Evolutionary conservation across 75 land plant species (phyloP), one percentile per base, ranked within the genome.

Genomic region (Adiantum capillusveneris): DNA sequence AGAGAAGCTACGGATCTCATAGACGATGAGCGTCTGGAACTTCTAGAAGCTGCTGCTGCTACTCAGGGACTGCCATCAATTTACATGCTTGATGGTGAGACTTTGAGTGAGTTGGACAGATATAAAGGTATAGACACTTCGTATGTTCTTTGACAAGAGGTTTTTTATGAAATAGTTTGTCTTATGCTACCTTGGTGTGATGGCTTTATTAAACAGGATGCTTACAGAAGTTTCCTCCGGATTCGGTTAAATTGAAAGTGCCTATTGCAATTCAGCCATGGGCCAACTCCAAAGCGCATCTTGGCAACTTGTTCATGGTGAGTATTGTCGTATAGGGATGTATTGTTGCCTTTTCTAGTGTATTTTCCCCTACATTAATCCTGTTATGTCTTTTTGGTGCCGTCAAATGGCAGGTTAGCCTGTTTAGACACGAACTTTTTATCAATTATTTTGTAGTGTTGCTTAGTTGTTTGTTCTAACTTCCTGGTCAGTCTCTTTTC

Each of bases 201-300:
- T 45, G 21, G 18, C 27, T 60, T 50, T 31, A 63, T 39, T 63
- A 2, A 19, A 53, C 74, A 91, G 98, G 80, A 44, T 62, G 70
- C 63, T 69, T 88, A 56, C 70, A 83, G 59, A 81, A 78, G 72
- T 94, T 88, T 59, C 98, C 98, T 51, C 96, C 98, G 16, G 62
- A 66, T 56, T 44, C 76, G 28, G 81, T 94, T 5, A 76, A 67
- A 61, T 84, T 85, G 98, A 94, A 79, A 77, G 77, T 61, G 24
- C 86, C 80, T 21, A 50, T 90, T 19, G 36, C 59, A 43, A 61
- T 64, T 46, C 76, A 69, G 31, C 91, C 96, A 20, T 94, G 96
- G 98, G 68, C 58, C 49, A 73, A 83, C 42, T 93, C 96, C 21
- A 67, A 77, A 29, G 80, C 75, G 36, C 60, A 79, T 55, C 81